Evolutionary conservation across 805 yeast species (phyloP), one percentile per base, ranked within the genome.

Genomic region (Saturnispora besseyi): DNA sequence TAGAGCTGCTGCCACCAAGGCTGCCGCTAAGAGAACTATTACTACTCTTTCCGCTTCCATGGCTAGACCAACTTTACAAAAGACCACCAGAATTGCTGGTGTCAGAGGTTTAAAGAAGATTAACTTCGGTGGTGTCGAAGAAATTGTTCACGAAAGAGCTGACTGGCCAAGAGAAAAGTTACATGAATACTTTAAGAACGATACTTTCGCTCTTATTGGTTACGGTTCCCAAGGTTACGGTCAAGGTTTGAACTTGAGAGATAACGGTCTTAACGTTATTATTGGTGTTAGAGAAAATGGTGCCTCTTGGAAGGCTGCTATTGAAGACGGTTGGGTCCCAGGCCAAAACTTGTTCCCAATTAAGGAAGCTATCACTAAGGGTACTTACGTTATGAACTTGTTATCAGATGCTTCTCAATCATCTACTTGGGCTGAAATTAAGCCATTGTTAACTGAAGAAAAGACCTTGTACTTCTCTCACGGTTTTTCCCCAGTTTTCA

Each of bases 221-320:
- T 93, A 93, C 83, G 99, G 99, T 70, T 91, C 99, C 60, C 99
- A 93, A 78, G 99, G 99, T 80, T 91, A 93, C 81, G 99, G 99
- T 71, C 99, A 93, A 79, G 98, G 97, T 75, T 82, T 93, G 64
- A 93, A 93, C 89, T 77, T 95, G 78, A 87, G 99, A 78, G 99
- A 93, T 81, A 91, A 93, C 67, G 99, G 99, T 74, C 74, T 93
- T 68, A 91, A 91, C 72, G 99, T 91, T 63, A 87, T 93, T 70
- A 78, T 93, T 62, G 99, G 99, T 82, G 99, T 93, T 65, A 83
- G 99, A 76, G 88, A 93, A 81, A 74, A 87, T 69, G 99, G 99
- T 79, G 93, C 96, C 60, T 93, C 98, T 52, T 93, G 99, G 99
- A 91, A 91, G 78, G 96, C 96, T 62, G 99, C 99, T 67, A 76